A percentile compares a stretch with the other conserved stretches of the same genome.
Evolutionary conservation across 305 asterid genomes (phyloP).

Genomic region (Euphrasia arctica): DNA sequence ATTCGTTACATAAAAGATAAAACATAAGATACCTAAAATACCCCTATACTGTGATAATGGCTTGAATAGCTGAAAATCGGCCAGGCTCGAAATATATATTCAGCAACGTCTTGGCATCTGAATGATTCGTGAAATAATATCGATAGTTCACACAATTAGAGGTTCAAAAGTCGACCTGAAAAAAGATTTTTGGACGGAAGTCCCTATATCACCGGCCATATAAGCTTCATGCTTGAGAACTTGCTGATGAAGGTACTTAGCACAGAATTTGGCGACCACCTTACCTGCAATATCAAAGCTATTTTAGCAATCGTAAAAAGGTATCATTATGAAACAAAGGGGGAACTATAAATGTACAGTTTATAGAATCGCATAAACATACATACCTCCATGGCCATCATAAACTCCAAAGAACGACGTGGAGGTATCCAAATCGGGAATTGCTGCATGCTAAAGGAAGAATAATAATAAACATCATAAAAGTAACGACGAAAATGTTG

Average conservation of each 20-base stretch:
- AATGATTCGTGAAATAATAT: too few relatives aligned
- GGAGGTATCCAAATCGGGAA: slow-evolving; percentile 65
- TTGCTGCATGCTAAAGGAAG: slow-evolving; percentile 73
- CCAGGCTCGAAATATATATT: too few relatives aligned
- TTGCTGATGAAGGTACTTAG: slow-evolving; percentile 92
- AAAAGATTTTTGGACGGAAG: slow-evolving; percentile 76
- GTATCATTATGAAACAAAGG: not conserved
- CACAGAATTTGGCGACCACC: slow-evolving; percentile 86
- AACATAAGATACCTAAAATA: not conserved
- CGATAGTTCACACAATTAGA: too few relatives aligned
- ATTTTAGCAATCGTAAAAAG: too few relatives aligned
- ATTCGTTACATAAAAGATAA: slow-evolving; percentile 19
- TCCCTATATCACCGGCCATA: slow-evolving; percentile 73
- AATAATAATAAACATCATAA: slow-evolving; percentile 17
- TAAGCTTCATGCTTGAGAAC: slow-evolving; percentile 90
- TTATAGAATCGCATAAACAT: slow-evolving; percentile 23
- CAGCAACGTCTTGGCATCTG: too few relatives aligned
- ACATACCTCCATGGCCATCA: slow-evolving; percentile 98
- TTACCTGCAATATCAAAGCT: slow-evolving; percentile 52
- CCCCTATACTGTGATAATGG: too few relatives aligned
- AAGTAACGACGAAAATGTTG: slow-evolving; percentile 6
- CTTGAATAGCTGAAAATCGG: too few relatives aligned
- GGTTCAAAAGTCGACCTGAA: slow-evolving; percentile 53
- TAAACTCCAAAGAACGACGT: slow-evolving; percentile 95
- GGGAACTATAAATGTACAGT: too few relatives aligned